Conservation (phyloP, 1,139 yeast genomes). For the Kluyveromyces sp. region DNA sequence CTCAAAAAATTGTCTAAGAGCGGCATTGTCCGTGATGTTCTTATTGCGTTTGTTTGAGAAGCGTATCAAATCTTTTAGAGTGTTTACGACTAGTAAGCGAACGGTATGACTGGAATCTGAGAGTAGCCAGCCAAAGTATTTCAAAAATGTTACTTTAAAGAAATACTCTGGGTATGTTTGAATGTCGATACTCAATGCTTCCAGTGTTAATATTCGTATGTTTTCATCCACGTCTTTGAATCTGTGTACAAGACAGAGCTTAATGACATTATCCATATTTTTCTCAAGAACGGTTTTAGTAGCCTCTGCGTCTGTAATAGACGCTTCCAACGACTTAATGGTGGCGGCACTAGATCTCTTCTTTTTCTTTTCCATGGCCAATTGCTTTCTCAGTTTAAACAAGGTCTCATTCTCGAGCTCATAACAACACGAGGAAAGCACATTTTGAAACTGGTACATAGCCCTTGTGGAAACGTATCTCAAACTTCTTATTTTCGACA, state of each 20-base stretch:
- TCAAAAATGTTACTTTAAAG: slow-evolving; percentile 59
- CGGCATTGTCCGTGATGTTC: slow-evolving; percentile 34
- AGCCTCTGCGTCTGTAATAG: slow-evolving; percentile 42
- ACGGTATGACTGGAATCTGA: slow-evolving; percentile 62
- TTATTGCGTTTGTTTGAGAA: slow-evolving; percentile 38
- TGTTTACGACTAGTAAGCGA: slow-evolving; percentile 56
- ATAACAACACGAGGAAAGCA: slow-evolving; percentile 47
- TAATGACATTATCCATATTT: slow-evolving; percentile 58
- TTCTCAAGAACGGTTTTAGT: slow-evolving; percentile 50
- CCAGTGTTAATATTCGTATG: slow-evolving; percentile 52
- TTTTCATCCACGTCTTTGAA: slow-evolving; percentile 73
- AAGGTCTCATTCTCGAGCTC: slow-evolving; percentile 37
- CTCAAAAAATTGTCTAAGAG: slow-evolving; percentile 65
- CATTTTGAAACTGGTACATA: slow-evolving; percentile 53
- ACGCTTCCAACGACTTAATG: slow-evolving; percentile 40
- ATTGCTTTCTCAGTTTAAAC: slow-evolving; percentile 33
- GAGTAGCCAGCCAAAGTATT: slow-evolving; percentile 78
- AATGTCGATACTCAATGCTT: background rate
- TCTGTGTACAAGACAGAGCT: slow-evolving; percentile 64
- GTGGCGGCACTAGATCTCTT: slow-evolving; percentile 35
- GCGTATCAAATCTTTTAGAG: slow-evolving; percentile 40
- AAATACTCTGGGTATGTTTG: slow-evolving; percentile 61
- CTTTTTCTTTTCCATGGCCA: slow-evolving; percentile 33
- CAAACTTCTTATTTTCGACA: slow-evolving; percentile 63
- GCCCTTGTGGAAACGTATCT: slow-evolving; percentile 61